Evolutionary conservation across 2,329 filamentous ascomycete genomes (phyloP), one percentile per base, ranked within the genome.

Genomic region (Grosmannia serpens): DNA sequence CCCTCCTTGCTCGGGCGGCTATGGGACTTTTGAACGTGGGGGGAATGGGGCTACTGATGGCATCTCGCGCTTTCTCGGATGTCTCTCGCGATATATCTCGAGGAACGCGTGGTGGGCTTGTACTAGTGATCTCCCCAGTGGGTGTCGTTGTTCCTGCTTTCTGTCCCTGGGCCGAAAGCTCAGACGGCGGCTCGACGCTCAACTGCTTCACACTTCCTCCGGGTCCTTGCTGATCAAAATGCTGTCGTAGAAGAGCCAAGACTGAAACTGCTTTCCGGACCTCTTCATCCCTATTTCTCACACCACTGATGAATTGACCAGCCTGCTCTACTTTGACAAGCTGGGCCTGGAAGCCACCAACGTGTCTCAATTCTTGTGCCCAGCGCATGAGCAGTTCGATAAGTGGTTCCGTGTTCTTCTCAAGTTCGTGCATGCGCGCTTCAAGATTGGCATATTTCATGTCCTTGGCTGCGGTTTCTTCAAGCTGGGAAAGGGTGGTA

Each of bases 281-380:
- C 46, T 63, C 62, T 6, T 41, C 24, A 17, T 58, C 57, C 13
- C 53, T 50, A 20, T 56, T 58, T 2, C 53, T 57, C 4, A 24
- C 53, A 3, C 29, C 22, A 22, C 59, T 56, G 4, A 56, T 54
- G 35, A 15, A 38, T 44, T 49, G 56, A 53, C 56, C 55, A 6
- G 59, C 57, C 31, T 57, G 53, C 2, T 50, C 55, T 2, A 62
- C 51, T 51, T 50, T 62, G n/a, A 61, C 55, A 1, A 63, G 59
- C 22, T 56, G 57, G 4, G 54, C 24, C 6, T 56, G 56, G 13
- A 63, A 56, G n/a, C 46, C 47, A 1, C 52, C 46, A 22, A 62
- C 52, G 24, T 63, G 55, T 3, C 31, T 29, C 27, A 59, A 55
- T 10, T 62, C 62, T 20, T 60, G 52, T 3, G 60, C 60, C 61